Base-by-base conservation (phyloP, 495 filamentous ascomycete genomes). In the Beverwykella pulmonaria region DNA sequence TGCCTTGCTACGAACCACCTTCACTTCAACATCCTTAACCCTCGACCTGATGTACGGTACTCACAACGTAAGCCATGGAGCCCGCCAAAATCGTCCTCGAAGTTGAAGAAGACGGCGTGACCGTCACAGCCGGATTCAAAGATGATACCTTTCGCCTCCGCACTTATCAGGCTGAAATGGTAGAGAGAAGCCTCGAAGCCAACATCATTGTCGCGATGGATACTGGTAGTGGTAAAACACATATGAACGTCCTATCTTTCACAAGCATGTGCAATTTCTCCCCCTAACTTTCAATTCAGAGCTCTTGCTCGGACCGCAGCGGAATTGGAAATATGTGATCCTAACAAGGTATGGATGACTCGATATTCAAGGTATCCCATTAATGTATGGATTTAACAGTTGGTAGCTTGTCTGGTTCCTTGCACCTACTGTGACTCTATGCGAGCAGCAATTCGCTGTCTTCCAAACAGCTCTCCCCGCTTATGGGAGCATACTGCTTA, bases 201-300 rank as follows among this genome's bases (percentile, higher is more conserved):
- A 96, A 96, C 74, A 88, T 92, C 61, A 93, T 98, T 67, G 89
- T 97, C 57, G 87, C 87, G 15, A 96, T 97, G 92, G 92, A 94
- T 71, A 96, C 93, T 0, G 93, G 93, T 1, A 91, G 86, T 73
- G 93, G 93, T 9, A 98, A 98, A 76, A 97, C 93, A 1, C 88
- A 90, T 61, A 87, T 97, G 92, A 86, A 63, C 20, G 14, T 57
- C 29, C 36, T 19, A 25, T 65, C 76, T 50, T 41, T 46, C 23
- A n/a, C 44, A 27, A 5, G 8, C 3, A 14, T n/a, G 17, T n/a
- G 17, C 15, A n/a, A 3, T 9, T 44, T 14, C 8, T 44, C 22
- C 2, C 50, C 19, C 29, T 53, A 32, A 32, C 22, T 32, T 1
- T 5, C 19, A 22, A n/a, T 59, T 23, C 65, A 93, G 91, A 61